Conservation (phyloP, 768 basidiomycete genomes). For the Suillus sp. region DNA sequence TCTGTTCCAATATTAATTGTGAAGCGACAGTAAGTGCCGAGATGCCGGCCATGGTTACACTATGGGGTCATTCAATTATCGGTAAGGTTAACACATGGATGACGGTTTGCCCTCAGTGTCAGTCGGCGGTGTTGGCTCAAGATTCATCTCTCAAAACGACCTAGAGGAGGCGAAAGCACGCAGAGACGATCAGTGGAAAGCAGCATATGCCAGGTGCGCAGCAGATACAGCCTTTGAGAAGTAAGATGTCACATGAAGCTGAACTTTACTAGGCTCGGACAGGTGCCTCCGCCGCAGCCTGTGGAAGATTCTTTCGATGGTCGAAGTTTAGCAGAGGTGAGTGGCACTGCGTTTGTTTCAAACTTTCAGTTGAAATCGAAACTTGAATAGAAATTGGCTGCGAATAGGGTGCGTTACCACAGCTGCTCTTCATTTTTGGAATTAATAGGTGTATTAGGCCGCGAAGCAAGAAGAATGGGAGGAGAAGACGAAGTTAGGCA, state of each 20-base stretch:
- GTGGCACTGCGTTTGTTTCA: slow-evolving; percentile 27
- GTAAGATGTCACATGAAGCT: slow-evolving; percentile 4
- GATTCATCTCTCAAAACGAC: slow-evolving; percentile 81
- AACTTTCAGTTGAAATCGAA: slow-evolving; percentile 17
- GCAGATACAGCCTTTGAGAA: background rate
- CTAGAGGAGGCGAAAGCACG: slow-evolving; percentile 70
- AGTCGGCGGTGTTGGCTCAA: slow-evolving; percentile 72
- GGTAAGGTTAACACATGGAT: slow-evolving; percentile 45
- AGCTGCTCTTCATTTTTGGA: background rate
- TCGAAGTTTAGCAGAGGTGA: slow-evolving; percentile 85
- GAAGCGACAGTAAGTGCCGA: background rate
- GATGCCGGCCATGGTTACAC: slow-evolving; percentile 1
- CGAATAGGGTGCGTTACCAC: slow-evolving; percentile 66
- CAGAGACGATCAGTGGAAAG: slow-evolving; percentile 86
- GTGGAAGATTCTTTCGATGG: slow-evolving; percentile 81
- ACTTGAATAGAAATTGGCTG: slow-evolving; percentile 74
- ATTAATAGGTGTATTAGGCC: slow-evolving; percentile 46
- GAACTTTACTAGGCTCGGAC: slow-evolving; percentile 60
- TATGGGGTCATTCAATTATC: background rate
- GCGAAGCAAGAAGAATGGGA: slow-evolving; percentile 96
- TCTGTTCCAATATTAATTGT: background rate
- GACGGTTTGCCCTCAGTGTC: slow-evolving; percentile 74
- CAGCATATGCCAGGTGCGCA: slow-evolving; percentile 77
- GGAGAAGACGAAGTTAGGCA: slow-evolving; percentile 77
- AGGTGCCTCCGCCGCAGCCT: slow-evolving; percentile 79